These are phyloP conservation scores for Mycena vitilis DNA, from an alignment of 768 basidiomycete species.

Conservation along the genomic window DNA sequence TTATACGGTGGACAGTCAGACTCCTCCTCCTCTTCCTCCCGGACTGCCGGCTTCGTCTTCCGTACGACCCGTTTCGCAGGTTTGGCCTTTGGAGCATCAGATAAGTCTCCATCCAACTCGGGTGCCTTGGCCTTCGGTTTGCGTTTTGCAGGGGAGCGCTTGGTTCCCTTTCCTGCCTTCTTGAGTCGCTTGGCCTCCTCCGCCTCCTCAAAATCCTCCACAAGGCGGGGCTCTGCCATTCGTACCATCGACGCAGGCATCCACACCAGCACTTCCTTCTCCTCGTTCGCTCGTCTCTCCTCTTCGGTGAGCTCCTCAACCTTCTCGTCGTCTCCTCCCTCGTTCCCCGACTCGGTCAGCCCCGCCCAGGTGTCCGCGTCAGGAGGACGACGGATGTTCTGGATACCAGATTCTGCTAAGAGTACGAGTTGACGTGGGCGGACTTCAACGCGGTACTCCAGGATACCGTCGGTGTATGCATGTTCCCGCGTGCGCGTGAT, in stretches of 20 bases:
- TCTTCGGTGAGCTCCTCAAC: constrained; percentile 60
- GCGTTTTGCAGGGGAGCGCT: constrained; percentile 29
- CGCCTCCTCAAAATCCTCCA: constrained; percentile 66
- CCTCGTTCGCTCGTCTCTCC: constrained; percentile 23
- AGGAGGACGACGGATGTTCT: constrained; percentile 65
- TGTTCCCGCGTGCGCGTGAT: constrained; percentile 77
- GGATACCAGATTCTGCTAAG: constrained; percentile 74
- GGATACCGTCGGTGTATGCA: constrained; percentile 72
- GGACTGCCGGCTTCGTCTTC: constrained; percentile 13
- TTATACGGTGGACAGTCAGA: constrained; percentile 9
- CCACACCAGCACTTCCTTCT: constrained; percentile 62
- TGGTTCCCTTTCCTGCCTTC: constrained; percentile 57
- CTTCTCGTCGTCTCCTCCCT: constrained; percentile 46
- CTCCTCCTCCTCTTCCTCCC: constrained; percentile 15
- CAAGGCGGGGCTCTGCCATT: constrained; percentile 73
- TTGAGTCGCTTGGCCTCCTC: constrained; percentile 62
- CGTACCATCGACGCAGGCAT: constrained; percentile 84
- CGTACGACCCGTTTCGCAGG: constrained; percentile 10
- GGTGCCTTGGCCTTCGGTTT: constrained; percentile 24
- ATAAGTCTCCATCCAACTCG: constrained; percentile 8
- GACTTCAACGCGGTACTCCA: constrained; percentile 87
- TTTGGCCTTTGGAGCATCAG: constrained; percentile 18
- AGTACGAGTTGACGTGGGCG: constrained; percentile 74
- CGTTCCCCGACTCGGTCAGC: constrained; percentile 62
- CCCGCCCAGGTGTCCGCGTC: constrained; percentile 64